These are phyloP conservation scores for Talaromyces nanjingensis DNA, from an alignment of 495 filamentous ascomycete species.

Conservation along the genomic window DNA sequence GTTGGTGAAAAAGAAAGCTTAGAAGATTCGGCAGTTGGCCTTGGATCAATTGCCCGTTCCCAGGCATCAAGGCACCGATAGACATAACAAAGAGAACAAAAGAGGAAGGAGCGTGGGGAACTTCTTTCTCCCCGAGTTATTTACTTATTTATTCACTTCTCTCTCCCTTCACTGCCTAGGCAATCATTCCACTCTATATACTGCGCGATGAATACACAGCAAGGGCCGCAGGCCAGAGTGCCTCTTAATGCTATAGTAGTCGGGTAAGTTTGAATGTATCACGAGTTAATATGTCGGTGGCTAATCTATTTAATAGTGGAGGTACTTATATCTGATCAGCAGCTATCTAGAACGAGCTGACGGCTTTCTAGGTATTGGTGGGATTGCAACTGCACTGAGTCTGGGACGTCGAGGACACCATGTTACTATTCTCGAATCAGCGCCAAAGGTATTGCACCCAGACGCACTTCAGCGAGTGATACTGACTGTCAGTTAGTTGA, in stretches of 20 bases:
- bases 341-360: neutral
- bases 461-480: neutral
- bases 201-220: neutral
- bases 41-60: neutral
- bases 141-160: neutral
- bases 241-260: constrained; percentile 27
- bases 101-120: neutral
- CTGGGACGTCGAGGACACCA: constrained; percentile 45
- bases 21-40: neutral
- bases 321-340: neutral
- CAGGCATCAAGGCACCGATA: neutral
- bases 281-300: neutral
- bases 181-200: constrained; percentile 11
- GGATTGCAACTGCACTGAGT: constrained; percentile 57
- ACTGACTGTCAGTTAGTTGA: constrained; percentile 19
- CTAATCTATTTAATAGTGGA: neutral
- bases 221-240: constrained; percentile 18
- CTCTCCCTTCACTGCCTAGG: neutral
- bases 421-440: constrained; percentile 32
- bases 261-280: constrained; percentile 20
- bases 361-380: constrained; percentile 45
- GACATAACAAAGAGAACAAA: neutral
- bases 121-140: neutral
- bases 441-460: constrained; percentile 19
- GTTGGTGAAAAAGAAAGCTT: neutral